These are phyloP conservation scores for Micractinium conductrix DNA, from an alignment of 139 green algal genomes.

Conservation along the genomic window DNA sequence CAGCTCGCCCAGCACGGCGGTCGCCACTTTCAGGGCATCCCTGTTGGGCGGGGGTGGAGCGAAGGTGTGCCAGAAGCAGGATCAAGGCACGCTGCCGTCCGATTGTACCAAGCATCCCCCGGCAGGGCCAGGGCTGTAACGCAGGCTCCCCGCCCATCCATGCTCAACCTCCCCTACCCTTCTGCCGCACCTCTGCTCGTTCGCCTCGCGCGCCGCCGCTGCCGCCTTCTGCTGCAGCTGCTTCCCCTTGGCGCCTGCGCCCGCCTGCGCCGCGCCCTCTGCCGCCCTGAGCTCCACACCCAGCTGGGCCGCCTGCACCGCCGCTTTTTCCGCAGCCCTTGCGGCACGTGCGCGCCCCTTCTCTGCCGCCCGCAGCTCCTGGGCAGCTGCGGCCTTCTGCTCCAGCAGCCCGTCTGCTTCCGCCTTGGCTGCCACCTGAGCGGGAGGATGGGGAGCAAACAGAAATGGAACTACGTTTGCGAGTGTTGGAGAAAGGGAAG, in stretches of 20 bases:
- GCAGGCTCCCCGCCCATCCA: no score
- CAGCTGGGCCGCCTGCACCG: conserved; percentile 21
- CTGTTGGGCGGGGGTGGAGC: neutral
- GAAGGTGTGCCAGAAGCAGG: no score
- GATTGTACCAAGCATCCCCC: no score
- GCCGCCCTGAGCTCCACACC: conserved; percentile 16
- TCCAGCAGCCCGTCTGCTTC: conserved; percentile 12
- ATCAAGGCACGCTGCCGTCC: no score
- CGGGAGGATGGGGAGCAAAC: no score
- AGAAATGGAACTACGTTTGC: no score
- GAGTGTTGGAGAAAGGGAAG: no score
- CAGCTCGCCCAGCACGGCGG: neutral
- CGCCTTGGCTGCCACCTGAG: neutral
- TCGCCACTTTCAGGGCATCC: neutral
- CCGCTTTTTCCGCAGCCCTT: neutral
- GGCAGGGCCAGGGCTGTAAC: no score
- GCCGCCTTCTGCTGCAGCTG: neutral
- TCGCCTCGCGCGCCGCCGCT: neutral
- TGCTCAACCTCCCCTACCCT: no score
- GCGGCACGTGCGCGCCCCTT: neutral
- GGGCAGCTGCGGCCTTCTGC: neutral
- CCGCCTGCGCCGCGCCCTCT: neutral
- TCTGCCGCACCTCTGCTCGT: neutral
- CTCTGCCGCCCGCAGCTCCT: neutral
- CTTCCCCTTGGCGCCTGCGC: neutral